Conservation (phyloP, 768 basidiomycete species). For the Auricularia auricula-judae region DNA sequence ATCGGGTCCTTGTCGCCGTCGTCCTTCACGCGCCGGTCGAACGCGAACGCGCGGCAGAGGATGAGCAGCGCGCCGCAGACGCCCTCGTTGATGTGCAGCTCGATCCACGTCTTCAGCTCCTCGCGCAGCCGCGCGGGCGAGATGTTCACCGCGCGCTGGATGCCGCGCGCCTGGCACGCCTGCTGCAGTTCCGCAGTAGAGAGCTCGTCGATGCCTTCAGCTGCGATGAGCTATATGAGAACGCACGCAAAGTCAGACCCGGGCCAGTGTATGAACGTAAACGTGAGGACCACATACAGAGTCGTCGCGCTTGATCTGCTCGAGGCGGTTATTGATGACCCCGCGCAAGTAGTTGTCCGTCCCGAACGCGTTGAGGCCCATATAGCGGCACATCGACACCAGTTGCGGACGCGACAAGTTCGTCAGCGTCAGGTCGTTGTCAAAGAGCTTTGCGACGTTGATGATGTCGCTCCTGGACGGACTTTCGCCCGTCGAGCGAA, state of each 20-base stretch:
- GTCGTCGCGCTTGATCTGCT: slow-evolving; percentile 82
- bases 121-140: slow-evolving; percentile 83
- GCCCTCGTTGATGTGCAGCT: slow-evolving; percentile 78
- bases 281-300: slow-evolving; percentile 22
- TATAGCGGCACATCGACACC: slow-evolving; percentile 94
- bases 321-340: slow-evolving; percentile 72
- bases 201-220: slow-evolving; percentile 83
- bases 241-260: slow-evolving; percentile 2
- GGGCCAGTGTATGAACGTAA: not conserved
- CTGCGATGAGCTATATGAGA: slow-evolving; percentile 56
- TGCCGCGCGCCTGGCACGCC: slow-evolving; percentile 89
- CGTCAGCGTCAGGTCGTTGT: slow-evolving; percentile 95
- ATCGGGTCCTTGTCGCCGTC: slow-evolving; percentile 78
- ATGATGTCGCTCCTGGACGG: slow-evolving; percentile 83
- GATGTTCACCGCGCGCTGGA: slow-evolving; percentile 66
- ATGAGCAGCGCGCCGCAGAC: slow-evolving; percentile 92
- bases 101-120: slow-evolving; percentile 87
- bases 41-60: slow-evolving; percentile 90
- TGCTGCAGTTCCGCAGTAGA: slow-evolving; percentile 87
- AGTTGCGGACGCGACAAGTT: slow-evolving; percentile 97
- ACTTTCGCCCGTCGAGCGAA: slow-evolving; percentile 89
- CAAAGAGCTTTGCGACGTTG: slow-evolving; percentile 92
- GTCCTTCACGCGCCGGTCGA: slow-evolving; percentile 57
- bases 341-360: slow-evolving; percentile 97
- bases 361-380: slow-evolving; percentile 97